phyloP scores from a whole-genome alignment of 495 filamentous ascomycete species.

The Podospora pseudocomata region DNA sequence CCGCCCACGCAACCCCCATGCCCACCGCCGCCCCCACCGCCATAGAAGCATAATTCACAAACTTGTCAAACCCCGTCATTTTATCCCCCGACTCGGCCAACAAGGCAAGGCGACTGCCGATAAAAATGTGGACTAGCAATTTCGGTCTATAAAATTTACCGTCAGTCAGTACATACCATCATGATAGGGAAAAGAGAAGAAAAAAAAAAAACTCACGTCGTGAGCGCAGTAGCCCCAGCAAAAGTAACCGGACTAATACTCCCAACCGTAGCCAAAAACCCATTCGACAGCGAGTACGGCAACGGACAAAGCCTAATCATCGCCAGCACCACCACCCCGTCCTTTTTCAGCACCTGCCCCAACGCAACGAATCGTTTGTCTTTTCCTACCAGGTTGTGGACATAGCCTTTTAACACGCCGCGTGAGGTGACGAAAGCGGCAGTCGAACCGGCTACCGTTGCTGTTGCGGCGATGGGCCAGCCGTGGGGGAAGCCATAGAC shows the following conservation, averaged over 20 bases:
- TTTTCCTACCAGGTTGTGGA: slow-evolving; percentile 70
- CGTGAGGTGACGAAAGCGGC: slow-evolving; percentile 75
- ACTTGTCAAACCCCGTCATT: slow-evolving; percentile 63
- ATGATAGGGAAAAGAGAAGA: background rate
- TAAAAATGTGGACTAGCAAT: slow-evolving; percentile 86
- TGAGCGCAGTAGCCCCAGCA: slow-evolving; percentile 71
- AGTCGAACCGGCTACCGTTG: slow-evolving; percentile 72
- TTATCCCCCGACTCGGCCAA: slow-evolving; percentile 62
- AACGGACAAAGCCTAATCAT: slow-evolving; percentile 93
- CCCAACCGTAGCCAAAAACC: slow-evolving; percentile 87
- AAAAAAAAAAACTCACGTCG: slow-evolving; percentile 30
- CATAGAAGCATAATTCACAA: slow-evolving; percentile 80
- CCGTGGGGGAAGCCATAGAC: slow-evolving; percentile 91
- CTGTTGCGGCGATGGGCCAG: slow-evolving; percentile 80
- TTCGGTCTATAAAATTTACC: slow-evolving; percentile 55
- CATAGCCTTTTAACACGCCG: slow-evolving; percentile 70
- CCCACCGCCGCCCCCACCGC: slow-evolving; percentile 64
- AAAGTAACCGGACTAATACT: slow-evolving; percentile 76
- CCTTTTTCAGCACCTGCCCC: slow-evolving; percentile 63
- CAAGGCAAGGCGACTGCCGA: slow-evolving; percentile 69
- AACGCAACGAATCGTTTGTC: slow-evolving; percentile 70
- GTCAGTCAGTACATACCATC: background rate
- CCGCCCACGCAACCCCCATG: slow-evolving; percentile 71
- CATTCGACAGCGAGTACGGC: slow-evolving; percentile 88
- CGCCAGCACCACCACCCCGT: slow-evolving; percentile 81